A percentile compares a stretch with the other conserved stretches of the same genome.
These are phyloP conservation scores for Ustanciosporium gigantosporum DNA, from an alignment of 1,284 basidiomycete species.

Conservation along the genomic window DNA sequence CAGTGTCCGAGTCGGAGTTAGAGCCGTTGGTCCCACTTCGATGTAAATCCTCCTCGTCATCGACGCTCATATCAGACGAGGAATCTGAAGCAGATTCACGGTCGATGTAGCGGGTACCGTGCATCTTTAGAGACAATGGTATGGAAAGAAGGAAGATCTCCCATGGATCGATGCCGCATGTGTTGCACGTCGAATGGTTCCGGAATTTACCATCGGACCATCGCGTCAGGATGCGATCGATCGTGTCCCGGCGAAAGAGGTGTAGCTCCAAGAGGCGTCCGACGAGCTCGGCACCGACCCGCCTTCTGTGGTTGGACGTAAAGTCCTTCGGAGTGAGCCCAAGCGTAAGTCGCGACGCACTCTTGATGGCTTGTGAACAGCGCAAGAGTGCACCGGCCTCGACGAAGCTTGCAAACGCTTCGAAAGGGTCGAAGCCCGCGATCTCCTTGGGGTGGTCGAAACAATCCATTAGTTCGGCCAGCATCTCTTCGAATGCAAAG, in stretches of 20 bases:
- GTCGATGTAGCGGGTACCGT: slow-evolving; percentile 14
- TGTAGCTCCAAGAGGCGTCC: neutral
- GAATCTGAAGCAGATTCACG: slow-evolving; percentile 18
- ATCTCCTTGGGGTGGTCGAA: slow-evolving; percentile 22
- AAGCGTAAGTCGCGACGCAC: slow-evolving; percentile 14
- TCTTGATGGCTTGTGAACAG: slow-evolving; percentile 1
- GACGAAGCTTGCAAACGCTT: slow-evolving; percentile 13
- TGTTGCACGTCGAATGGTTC: slow-evolving; percentile 4
- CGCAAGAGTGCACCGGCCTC: slow-evolving; percentile 11
- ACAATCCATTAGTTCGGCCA: slow-evolving; percentile 23
- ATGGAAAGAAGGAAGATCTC: slow-evolving; percentile 15
- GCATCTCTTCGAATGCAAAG: neutral
- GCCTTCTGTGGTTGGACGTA: neutral
- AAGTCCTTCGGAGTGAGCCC: slow-evolving; percentile 4
- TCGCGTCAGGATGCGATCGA: slow-evolving; percentile 1
- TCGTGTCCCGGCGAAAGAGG: neutral
- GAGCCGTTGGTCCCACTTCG: neutral
- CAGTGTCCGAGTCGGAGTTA: neutral
- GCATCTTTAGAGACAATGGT: slow-evolving; percentile 1
- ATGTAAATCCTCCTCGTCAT: neutral
- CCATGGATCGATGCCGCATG: slow-evolving; percentile 14
- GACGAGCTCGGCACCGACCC: slow-evolving; percentile 1
- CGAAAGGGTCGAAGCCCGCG: slow-evolving; percentile 10
- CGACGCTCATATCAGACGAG: neutral
- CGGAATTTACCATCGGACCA: slow-evolving; percentile 17